Base-by-base conservation (phyloP, 495 filamentous ascomycete species). In the Tuber microsphaerosporum region DNA sequence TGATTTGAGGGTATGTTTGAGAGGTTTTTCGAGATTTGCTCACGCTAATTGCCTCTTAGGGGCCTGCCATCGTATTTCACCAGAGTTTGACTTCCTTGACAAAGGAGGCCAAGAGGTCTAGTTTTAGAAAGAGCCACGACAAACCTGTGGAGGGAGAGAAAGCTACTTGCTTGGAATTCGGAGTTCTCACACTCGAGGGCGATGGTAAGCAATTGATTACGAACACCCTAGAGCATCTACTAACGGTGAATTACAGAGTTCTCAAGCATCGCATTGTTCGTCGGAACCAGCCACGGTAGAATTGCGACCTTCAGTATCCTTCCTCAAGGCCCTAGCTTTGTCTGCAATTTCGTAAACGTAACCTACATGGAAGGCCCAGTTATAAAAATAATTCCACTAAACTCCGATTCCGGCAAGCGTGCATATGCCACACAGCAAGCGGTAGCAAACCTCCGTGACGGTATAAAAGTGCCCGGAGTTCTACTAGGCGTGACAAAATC, bases 181-280 rank as follows among this genome's bases (percentile, higher is more conserved):
- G 92, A 75, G 92, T 97, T 43, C 91, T 99, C 89, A 95, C 91
- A 19, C 85, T 97, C 31, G 95, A 98, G 69, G 92, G 91, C 0
- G 94, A 97, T 84, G 88, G 89, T 90, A 84, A 76, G 79, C 37
- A 41, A 65, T 31, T 44, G 26, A 16, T 70, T 22, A 16, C 10
- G 42, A 37, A 70, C 5, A 34, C 41, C 34, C 17, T 17, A 41
- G 7, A 3, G 7, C n/a, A 68, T 73, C 79, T 81, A 76, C 84
- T 84, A 75, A 85, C 71, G 9, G 71, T 44, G 70, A 42, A 42
- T 72, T 74, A 17, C 72, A 89, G 91, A 92, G 76, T 99, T 97
- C 81, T 97, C 94, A 10, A 97, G 92, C 79, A 97, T 99, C 73
- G 89, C 91, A 70, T 91, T 94, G 78, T 97, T 97, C 80, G 91